Evolutionary conservation across 1,284 basidiomycete genomes (phyloP), one percentile per base, ranked within the genome.

Genomic region (Heliocybe sulcata): DNA sequence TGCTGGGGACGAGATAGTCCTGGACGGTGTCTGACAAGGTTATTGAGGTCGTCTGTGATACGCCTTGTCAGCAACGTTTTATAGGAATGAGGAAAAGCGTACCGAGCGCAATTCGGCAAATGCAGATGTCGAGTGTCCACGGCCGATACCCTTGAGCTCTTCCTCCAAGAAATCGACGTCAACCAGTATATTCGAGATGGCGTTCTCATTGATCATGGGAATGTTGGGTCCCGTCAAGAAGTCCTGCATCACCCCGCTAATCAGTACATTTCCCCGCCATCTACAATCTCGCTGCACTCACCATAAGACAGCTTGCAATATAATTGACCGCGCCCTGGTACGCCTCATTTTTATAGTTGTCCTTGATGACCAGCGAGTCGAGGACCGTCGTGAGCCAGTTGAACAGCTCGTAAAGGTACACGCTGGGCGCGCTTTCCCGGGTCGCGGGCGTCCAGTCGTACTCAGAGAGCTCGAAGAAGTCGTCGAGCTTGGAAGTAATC

Each of bases 351-450:
- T 96, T 96, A 70, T 94, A 89, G 4, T 75, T 72, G 56, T 92
- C 86, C 58, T 92, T 85, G 65, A 97, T 87, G 52, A 90, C 79
- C 19, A 98, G 86, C 27, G 91, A 91, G 68, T 98, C 96, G 60
- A 99, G 94, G 60, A 98, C 92, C 1, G 95, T 97, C 38, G 90
- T 93, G 47, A 99, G 77, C 91, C 96, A 99, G 63, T 94, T 94
- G 65, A 97, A 82, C 65, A 98, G 83, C 69, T 98, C 97, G 65
- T 93, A 90, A 8, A 99, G 79, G 70, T 98, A 98, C 76, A 87
- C 85, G 77, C 93, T 96, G 47, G 94, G 92, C 45, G 82, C 82
- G 57, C 80, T 77, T 63, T 90, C 85, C 47, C 81, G 78, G 20
- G 70, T 64, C 19, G 72, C 67, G 1, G 94, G 90, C 52, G 86